A percentile compares a stretch with the other conserved stretches of the same genome.
These are phyloP conservation scores for Pelagomonas calceolata DNA, from an alignment of 108 stramenopile species.

Conservation along the genomic window DNA sequence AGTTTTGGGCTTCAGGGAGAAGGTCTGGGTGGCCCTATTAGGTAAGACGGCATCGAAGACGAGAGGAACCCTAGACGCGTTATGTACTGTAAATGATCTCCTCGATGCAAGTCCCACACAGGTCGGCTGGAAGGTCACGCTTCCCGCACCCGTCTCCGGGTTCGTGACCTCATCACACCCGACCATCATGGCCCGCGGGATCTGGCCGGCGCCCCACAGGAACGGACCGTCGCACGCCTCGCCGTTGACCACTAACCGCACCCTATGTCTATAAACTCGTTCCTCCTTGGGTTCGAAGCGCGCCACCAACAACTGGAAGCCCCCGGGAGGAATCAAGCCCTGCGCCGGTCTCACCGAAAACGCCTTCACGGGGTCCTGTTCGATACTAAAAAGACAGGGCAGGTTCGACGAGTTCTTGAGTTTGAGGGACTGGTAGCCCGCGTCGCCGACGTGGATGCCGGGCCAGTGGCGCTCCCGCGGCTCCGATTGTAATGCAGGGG, in stretches of 20 bases:
- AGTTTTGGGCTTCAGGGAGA: slow-evolving; percentile 1
- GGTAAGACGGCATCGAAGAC: slow-evolving; percentile 6
- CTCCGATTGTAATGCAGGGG: background rate
- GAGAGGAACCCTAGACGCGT: slow-evolving; percentile 16
- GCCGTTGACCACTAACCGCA: slow-evolving; percentile 14
- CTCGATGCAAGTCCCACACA: slow-evolving; percentile 13
- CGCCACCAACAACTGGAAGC: slow-evolving; percentile 14
- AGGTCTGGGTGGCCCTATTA: background rate
- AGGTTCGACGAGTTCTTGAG: slow-evolving; percentile 18
- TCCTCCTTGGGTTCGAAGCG: slow-evolving; percentile 11
- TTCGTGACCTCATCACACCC: slow-evolving; percentile 7
- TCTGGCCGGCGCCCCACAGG: slow-evolving; percentile 6
- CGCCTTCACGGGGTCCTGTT: background rate
- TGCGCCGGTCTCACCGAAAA: slow-evolving; percentile 17
- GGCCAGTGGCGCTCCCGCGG: slow-evolving; percentile 11
- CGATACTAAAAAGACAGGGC: slow-evolving; percentile 10
- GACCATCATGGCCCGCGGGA: slow-evolving; percentile 1
- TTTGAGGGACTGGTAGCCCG: slow-evolving; percentile 12
- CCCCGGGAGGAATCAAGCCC: slow-evolving; percentile 18
- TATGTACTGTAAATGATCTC: slow-evolving; percentile 10
- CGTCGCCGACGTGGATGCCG: slow-evolving; percentile 16
- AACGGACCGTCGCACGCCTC: background rate
- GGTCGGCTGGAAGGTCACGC: slow-evolving; percentile 18
- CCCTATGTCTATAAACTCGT: background rate
- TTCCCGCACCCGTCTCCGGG: background rate